phyloP scores from a whole-genome alignment of 768 basidiomycete genomes.

The Leccinum pellstonianum region DNA sequence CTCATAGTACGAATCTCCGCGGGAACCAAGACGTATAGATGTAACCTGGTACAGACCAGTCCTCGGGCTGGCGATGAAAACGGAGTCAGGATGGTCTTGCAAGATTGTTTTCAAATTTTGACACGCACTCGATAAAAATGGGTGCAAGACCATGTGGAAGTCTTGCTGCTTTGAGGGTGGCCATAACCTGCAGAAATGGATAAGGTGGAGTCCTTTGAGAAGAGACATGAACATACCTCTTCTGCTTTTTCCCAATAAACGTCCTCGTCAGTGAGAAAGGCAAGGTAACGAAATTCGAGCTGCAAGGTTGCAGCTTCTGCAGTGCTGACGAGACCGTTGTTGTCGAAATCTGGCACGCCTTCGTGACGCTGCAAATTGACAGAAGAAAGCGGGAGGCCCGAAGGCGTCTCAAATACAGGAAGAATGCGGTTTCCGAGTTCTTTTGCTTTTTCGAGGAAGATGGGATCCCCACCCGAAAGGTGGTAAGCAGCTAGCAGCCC shows the following conservation, averaged over 20 bases:
- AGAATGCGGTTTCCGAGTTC: conserved; percentile 88
- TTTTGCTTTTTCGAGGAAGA: conserved; percentile 73
- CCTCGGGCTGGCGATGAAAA: conserved; percentile 38
- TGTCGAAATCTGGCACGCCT: conserved; percentile 61
- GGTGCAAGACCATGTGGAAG: conserved; percentile 75
- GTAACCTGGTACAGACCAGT: conserved; percentile 58
- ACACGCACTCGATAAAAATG: conserved; percentile 75
- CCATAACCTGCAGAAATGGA: conserved; percentile 53
- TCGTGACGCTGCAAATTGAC: conserved; percentile 66
- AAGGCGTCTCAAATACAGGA: conserved; percentile 76
- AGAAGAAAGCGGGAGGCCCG: conserved; percentile 77
- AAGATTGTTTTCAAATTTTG: conserved; percentile 1
- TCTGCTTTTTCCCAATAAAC: conserved; percentile 82
- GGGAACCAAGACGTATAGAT: conserved; percentile 84
- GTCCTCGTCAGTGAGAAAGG: conserved; percentile 70
- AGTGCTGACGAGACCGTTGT: conserved; percentile 64
- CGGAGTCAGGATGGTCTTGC: conserved; percentile 10
- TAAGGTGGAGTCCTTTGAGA: background rate
- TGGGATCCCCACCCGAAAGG: conserved; percentile 60
- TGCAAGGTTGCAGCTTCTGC: conserved; percentile 90
- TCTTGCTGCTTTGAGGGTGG: conserved; percentile 59
- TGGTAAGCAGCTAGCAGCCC: conserved; percentile 87
- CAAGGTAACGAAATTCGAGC: conserved; percentile 89
- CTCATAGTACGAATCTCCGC: conserved; percentile 94
- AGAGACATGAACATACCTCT: conserved; percentile 41